phyloP scores from a whole-genome alignment of 2,329 filamentous ascomycete species.

The Sporothrix pseudoabietina region DNA sequence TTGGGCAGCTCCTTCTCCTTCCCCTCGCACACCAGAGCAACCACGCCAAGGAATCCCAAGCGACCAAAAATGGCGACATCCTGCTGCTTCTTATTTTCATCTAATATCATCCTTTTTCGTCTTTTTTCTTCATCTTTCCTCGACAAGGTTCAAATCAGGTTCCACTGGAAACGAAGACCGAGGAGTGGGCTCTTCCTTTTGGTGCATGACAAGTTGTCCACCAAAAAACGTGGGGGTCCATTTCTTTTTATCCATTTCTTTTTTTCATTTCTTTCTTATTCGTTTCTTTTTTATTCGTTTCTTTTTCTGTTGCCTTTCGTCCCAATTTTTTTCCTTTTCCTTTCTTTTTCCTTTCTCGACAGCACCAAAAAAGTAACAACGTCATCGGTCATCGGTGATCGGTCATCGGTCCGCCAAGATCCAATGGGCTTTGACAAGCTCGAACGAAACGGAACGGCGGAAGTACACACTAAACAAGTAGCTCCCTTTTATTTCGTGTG shows the following conservation, averaged over 20 bases:
- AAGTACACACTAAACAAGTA: background rate
- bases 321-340: background rate
- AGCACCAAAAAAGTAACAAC: background rate
- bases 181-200: background rate
- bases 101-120: no score
- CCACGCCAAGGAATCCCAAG: background rate
- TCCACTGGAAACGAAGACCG: background rate
- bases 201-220: background rate
- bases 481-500: background rate
- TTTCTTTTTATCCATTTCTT: background rate
- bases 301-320: background rate
- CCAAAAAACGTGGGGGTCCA: conserved; percentile 3
- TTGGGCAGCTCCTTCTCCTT: conserved; percentile 22
- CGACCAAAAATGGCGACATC: conserved; percentile 10
- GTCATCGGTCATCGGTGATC: no score
- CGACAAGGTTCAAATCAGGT: background rate
- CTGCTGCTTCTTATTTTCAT: background rate
- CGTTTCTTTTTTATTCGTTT: background rate
- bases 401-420: background rate
- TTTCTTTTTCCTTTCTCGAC: background rate
- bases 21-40: background rate
- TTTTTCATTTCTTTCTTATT: no score
- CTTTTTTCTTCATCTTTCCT: background rate
- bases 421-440: background rate
- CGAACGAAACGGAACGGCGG: background rate